Evolutionary conservation across 345 rosid species (phyloP), one percentile per base, ranked within the genome.

Genomic region (Gossypioides kirkii): DNA sequence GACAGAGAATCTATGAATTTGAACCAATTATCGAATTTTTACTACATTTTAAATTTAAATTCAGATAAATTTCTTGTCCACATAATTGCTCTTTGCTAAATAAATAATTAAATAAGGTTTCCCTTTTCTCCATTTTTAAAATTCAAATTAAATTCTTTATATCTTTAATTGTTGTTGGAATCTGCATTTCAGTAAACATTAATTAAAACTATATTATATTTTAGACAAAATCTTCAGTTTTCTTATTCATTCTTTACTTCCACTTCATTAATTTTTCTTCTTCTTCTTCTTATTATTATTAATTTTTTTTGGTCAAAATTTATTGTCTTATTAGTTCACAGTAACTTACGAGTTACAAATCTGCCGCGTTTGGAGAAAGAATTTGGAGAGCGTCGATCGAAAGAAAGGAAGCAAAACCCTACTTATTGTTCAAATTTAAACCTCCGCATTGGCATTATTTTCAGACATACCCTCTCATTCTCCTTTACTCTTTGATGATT

Each of bases 401-500:
- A 23, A 23, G 22, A 23, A 58, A 25, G 16, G 50, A 16, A 69
- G 45, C 10, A 7, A 25, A 72, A 41, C 69, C 69, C 75, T 61
- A 47, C 53, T 45, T 7, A 6, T 38, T 54, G 38, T 54, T 38
- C 62, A 3, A 18, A 18, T 13, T 36, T 36, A 8, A 55, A n/a
- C 43, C 58, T 26, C 75, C n/a, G 49, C 69, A 46, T 73, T 73
- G 23, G 18, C 9, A 8, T 32, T 61, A 32, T 46, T 61, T 26
- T 45, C 69, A n/a, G 17, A 43, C 36, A 13, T 58, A 42, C 45
- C 66, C 36, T 25, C 32, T 18, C 53, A 5, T 20, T 5, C 41
- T 71, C 47, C 20, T 60, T 60, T 25, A 22, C 67, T 45, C 67
- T 17, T 17, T 49, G 43, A 11, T 45, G 68, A 72, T 26, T 68